Base-by-base conservation (phyloP, 441 rosid genomes). In the Erysimum cheiri region DNA sequence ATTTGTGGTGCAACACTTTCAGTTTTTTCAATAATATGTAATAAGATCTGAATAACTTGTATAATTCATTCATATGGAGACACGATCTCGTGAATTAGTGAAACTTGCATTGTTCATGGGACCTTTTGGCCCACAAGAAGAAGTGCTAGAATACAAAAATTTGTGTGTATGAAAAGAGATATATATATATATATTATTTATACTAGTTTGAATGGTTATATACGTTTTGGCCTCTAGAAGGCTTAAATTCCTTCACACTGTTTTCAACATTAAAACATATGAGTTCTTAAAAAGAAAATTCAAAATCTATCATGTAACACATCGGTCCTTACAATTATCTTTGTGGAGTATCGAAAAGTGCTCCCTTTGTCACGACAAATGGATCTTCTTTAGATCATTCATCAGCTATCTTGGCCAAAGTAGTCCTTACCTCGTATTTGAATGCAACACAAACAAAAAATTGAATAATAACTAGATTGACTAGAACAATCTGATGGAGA, bases 91-190 rank as follows among this genome's bases (percentile, higher is more conserved):
- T 57, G 37, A 33, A 17, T 35, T 13, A 57, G 39, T 55, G 41
- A 55, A 15, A 13, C 6, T 55, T 55, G 60, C 26, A 55, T 55
- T 55, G 15, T 32, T 55, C 5, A 32, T 31, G 59, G 41, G 60
- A 55, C 39, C 13, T 55, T 55, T 55, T 14, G 40, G 60, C 24
- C 60, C 39, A 55, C 9, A 55, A n/a, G 7, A n/a, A 50, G n/a
- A 55, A 32, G 35, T 28, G 7, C 8, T 2, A 32, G 8, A 1
- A 9, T 55, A 32, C n/a, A n/a, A 15, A 31, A 55, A 55, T 0
- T 32, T 33, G 60, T 55, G 60, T 32, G 14, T 55, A 5, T 49
- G 4, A 13, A 14, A 4, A 10, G 6, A 5, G 8, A n/a, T n/a
- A n/a, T n/a, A n/a, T n/a, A n/a, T n/a, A 31, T 0, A n/a, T 28